Percentiles rank a stretch among this genome's conserved stretches.
Evolutionary conservation across 139 green algal genomes (phyloP).

Genomic region (Picochlorum sp.): DNA sequence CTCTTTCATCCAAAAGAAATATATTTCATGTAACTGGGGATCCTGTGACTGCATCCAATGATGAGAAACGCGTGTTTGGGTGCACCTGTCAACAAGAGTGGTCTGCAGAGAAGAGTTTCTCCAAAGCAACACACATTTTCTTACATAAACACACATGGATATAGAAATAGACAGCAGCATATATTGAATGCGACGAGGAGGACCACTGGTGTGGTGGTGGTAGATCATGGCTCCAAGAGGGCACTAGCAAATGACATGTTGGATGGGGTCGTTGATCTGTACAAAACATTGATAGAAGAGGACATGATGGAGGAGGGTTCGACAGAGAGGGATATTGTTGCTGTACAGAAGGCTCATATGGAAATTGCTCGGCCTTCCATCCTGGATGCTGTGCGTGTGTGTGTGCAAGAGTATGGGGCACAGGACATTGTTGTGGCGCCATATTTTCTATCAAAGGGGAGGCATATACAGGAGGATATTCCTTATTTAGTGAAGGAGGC

Average conservation of each 20-base stretch:
- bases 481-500: conserved; percentile 63
- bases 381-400: conserved; percentile 52
- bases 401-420: conserved; percentile 29
- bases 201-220: conserved; percentile 65
- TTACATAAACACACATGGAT: too few relatives aligned
- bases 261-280: conserved; percentile 47
- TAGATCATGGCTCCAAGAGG: conserved; percentile 81
- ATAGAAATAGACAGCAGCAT: too few relatives aligned
- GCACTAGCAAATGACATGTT: conserved; percentile 74
- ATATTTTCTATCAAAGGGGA: conserved; percentile 77
- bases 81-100: too few relatives aligned
- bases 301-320: conserved; percentile 31
- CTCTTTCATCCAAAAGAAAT: too few relatives aligned
- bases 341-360: conserved; percentile 71
- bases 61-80: too few relatives aligned
- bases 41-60: too few relatives aligned
- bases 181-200: background rate
- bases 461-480: conserved; percentile 82
- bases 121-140: too few relatives aligned
- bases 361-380: conserved; percentile 78
- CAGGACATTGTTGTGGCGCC: conserved; percentile 63
- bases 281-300: background rate
- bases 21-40: too few relatives aligned
- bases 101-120: too few relatives aligned
- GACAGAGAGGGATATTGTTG: conserved; percentile 44